Percentiles rank a stretch among this genome's conserved stretches.
Conservation (phyloP, 805 yeast species). For the Candida hispaniensis region DNA sequence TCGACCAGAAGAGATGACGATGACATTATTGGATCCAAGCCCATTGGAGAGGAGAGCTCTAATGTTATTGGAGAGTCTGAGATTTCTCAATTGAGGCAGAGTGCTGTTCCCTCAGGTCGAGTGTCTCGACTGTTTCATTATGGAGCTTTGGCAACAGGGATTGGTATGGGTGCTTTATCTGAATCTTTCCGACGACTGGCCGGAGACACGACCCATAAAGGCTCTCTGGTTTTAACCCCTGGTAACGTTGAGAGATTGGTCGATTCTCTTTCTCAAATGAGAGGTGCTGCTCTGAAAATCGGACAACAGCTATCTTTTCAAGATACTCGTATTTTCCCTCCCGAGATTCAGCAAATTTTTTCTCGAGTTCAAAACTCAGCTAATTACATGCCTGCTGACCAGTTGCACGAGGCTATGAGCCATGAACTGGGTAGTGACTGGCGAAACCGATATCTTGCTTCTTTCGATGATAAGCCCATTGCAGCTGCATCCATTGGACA, state of each 20-base stretch:
- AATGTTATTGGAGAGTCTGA: slow-evolving; percentile 13
- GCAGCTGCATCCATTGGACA: slow-evolving; percentile 98
- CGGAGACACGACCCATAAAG: slow-evolving; percentile 27
- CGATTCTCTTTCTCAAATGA: slow-evolving; percentile 78
- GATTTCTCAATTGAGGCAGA: slow-evolving; percentile 34
- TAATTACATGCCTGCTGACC: slow-evolving; percentile 92
- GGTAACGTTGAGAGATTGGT: slow-evolving; percentile 81
- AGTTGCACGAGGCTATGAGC: slow-evolving; percentile 63
- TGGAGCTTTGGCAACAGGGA: slow-evolving; percentile 83
- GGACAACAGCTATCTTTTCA: slow-evolving; percentile 98
- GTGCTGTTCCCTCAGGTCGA: slow-evolving; percentile 75
- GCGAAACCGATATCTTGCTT: slow-evolving; percentile 53
- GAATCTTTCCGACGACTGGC: slow-evolving; percentile 60
- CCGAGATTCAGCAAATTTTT: slow-evolving; percentile 70
- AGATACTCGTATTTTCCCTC: slow-evolving; percentile 74
- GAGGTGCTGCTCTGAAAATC: slow-evolving; percentile 96
- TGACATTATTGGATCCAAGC: slow-evolving; percentile 8
- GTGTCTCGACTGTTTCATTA: slow-evolving; percentile 86
- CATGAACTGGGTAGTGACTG: slow-evolving; percentile 70
- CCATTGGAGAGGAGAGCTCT: slow-evolving; percentile 3
- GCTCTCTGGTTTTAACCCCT: slow-evolving; percentile 60
- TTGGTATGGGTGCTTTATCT: slow-evolving; percentile 72
- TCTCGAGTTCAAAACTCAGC: slow-evolving; percentile 87
- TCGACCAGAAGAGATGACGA: too few species aligned
- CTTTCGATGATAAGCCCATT: slow-evolving; percentile 78